Evolutionary conservation across 2,329 filamentous ascomycete species (phyloP), one percentile per base, ranked within the genome.

Genomic region (Polytolypa hystricis): DNA sequence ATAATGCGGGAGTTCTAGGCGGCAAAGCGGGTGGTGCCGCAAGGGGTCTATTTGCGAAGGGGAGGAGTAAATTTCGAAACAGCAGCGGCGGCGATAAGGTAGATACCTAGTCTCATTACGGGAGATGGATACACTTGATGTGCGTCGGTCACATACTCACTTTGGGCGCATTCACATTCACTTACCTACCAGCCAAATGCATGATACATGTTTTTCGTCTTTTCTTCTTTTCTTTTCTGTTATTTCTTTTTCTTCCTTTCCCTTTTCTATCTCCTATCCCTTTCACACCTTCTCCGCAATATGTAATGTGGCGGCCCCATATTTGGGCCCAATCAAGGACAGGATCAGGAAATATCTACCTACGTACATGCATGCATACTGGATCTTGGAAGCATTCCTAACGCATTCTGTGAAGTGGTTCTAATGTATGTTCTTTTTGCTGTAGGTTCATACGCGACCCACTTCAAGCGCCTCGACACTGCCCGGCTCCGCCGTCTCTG

Each of bases 21-120:
- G 77, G 77, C 16, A 80, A 79, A 52, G 77, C 76, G 20, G 73
- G 74, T 44, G 86, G 84, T 55, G 84, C 85, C 40, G 86, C 87
- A 33, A 94, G 94, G 66, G 89, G 87, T 35, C 62, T 95, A 45
- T 79, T 95, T 58, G 85, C 82, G 47, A 93, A 93, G 65, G 84
- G 87, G 48, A 89, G 83, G 64, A 89, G 74, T 64, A 89, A 84
- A 61, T 77, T 94, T 52, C 67, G 68, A 57, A 68, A 72, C 44
- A 73, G 70, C 55, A 74, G 73, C 45, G 76, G 78, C 43, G 61
- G 61, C 36, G 84, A 91, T 62, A 93, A 93, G 84, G 83, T 87
- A 82, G 85, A 84, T 78, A 65, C 69, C 73, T 77, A 65, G 80
- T 68, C 73, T 56, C 61, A 53, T 57, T 54, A 42, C 52, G 35